Percentiles rank a stretch among this genome's conserved stretches.
Evolutionary conservation across 1,139 yeast species (phyloP).

Genomic region (Hansenula sp.): DNA sequence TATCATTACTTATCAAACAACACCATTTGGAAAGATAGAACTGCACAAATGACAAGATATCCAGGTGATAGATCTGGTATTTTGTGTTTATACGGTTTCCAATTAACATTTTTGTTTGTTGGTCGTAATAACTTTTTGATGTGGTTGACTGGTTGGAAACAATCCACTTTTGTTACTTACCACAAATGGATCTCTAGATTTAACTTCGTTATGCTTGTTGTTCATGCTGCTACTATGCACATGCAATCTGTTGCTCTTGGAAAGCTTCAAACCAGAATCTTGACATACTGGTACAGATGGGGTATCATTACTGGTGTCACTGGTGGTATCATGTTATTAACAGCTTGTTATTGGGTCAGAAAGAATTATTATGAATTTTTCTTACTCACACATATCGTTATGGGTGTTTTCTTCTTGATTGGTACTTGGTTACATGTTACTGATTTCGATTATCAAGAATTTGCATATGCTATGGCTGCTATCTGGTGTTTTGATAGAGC

Average conservation of each 20-base stretch:
- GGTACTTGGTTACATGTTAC: slow-evolving; percentile 54
- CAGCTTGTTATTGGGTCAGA: slow-evolving; percentile 45
- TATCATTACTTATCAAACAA: slow-evolving; percentile 36
- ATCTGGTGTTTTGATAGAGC: slow-evolving; percentile 34
- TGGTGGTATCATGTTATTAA: slow-evolving; percentile 35
- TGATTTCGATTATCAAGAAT: slow-evolving; percentile 28
- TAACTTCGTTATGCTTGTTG: slow-evolving; percentile 30
- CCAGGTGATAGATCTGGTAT: slow-evolving; percentile 60
- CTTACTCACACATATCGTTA: slow-evolving; percentile 47
- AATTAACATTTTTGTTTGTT: slow-evolving; percentile 49
- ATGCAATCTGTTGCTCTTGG: slow-evolving; percentile 14
- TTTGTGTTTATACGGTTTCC: slow-evolving; percentile 40
- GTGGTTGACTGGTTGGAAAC: slow-evolving; percentile 64
- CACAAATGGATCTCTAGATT: slow-evolving; percentile 68
- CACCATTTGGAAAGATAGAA: slow-evolving; percentile 34
- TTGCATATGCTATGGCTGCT: slow-evolving; percentile 21
- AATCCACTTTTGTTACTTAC: slow-evolving; percentile 53
- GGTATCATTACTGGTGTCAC: slow-evolving; percentile 44
- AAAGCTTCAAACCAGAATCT: slow-evolving; percentile 10
- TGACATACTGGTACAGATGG: slow-evolving; percentile 24
- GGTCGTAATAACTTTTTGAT: slow-evolving; percentile 67
- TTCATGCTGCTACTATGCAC: slow-evolving; percentile 26
- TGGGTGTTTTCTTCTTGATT: slow-evolving; percentile 48
- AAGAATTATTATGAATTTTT: slow-evolving; percentile 57
- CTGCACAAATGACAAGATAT: slow-evolving; percentile 51